Conservation (phyloP, 2,329 filamentous ascomycete genomes). For the Fusarium sterilihyphosum region DNA sequence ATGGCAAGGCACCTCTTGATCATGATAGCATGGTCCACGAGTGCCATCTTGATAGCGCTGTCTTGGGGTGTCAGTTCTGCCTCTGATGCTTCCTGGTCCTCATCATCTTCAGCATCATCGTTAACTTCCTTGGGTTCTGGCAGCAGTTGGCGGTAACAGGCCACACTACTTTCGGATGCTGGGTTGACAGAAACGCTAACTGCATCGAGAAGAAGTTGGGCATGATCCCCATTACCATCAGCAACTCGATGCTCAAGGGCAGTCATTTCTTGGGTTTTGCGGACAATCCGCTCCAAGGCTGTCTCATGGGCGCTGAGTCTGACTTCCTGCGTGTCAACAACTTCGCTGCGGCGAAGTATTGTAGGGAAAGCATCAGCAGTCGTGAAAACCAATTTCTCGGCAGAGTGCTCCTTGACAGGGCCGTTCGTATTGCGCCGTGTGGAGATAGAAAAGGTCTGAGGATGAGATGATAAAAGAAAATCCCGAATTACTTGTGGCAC, state of each 20-base stretch:
- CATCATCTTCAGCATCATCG: constrained; percentile 53
- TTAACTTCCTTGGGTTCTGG: constrained; percentile 59
- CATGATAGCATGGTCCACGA: constrained; percentile 89
- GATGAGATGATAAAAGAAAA: constrained; percentile 81
- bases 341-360: constrained; percentile 87
- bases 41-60: constrained; percentile 82
- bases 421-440: constrained; percentile 76
- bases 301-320: constrained; percentile 81
- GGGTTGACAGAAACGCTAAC: constrained; percentile 81
- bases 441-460: constrained; percentile 81
- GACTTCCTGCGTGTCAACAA: constrained; percentile 74
- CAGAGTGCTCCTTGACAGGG: constrained; percentile 75
- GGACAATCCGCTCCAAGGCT: constrained; percentile 88
- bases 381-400: constrained; percentile 86
- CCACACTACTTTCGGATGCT: constrained; percentile 78
- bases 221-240: constrained; percentile 76
- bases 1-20: constrained; percentile 82
- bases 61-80: constrained; percentile 69
- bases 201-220: constrained; percentile 77
- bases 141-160: constrained; percentile 79
- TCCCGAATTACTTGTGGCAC: constrained; percentile 87
- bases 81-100: constrained; percentile 55
- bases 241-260: constrained; percentile 77
- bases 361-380: constrained; percentile 91
- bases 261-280: constrained; percentile 88